Conservation (phyloP, 164 flowering plant genomes). For the Macadamia integrifolia region DNA sequence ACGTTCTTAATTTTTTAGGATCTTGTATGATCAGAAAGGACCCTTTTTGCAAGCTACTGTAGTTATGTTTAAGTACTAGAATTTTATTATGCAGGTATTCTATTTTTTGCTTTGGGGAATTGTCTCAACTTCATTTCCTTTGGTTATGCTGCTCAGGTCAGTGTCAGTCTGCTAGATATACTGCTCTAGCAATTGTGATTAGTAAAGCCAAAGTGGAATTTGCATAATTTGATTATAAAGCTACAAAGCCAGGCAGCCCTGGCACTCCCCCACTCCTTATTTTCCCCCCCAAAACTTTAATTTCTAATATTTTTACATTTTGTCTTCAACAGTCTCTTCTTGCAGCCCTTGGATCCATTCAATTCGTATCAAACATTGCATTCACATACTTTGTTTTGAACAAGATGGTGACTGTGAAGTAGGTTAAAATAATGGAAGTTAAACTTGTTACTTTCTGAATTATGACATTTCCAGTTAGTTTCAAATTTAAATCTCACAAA, state of each 20-base stretch:
- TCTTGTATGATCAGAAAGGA: background rate
- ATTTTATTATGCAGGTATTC: conserved; percentile 52
- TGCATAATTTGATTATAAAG: background rate
- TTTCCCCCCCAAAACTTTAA: background rate
- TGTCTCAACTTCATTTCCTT: conserved; percentile 94
- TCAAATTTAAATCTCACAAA: conserved; percentile 1
- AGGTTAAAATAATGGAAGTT: conserved; percentile 27
- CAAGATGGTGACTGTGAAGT: conserved; percentile 83
- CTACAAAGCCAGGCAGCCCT: background rate
- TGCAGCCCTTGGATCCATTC: conserved; percentile 94
- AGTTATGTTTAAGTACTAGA: background rate
- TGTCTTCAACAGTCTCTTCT: conserved; percentile 74
- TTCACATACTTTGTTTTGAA: conserved; percentile 87
- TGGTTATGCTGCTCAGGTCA: conserved; percentile 99
- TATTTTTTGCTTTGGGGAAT: conserved; percentile 83
- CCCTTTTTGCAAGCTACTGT: background rate
- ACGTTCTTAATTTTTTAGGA: too few relatives aligned
- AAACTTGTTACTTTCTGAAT: conserved; percentile 4
- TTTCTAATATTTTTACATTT: background rate
- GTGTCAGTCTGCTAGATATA: conserved; percentile 10
- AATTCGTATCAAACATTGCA: conserved; percentile 92
- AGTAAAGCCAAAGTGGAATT: background rate
- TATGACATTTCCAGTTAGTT: background rate
- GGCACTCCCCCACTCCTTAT: background rate
- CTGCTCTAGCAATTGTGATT: background rate